Evolutionary conservation across 495 filamentous ascomycete species (phyloP).

Genomic region (Penicillium argentinense): DNA sequence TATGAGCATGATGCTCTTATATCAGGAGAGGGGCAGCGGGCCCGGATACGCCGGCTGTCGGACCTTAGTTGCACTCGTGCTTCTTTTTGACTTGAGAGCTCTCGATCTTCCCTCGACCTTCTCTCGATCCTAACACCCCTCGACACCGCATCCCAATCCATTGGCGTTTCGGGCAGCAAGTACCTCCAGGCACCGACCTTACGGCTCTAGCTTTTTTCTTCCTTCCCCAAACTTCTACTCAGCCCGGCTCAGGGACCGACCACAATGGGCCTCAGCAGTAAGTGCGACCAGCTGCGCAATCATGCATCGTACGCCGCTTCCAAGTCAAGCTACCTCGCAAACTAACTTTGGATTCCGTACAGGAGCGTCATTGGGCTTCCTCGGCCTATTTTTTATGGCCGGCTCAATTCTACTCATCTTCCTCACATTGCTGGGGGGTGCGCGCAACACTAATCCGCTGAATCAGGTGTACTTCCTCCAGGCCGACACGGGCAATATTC

Average conservation of each 20-base stretch:
- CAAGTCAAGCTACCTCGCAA: background rate
- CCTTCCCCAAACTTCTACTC: background rate
- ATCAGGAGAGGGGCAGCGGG: background rate
- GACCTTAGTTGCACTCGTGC: background rate
- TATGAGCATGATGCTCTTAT: conserved; percentile 3
- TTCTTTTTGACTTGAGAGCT: background rate
- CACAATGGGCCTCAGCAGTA: conserved; percentile 40
- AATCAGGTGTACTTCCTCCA: conserved; percentile 80
- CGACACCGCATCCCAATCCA: conserved; percentile 5
- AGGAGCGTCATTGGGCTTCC: conserved; percentile 53
- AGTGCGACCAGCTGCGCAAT: conserved; percentile 1
- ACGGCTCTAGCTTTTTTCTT: background rate
- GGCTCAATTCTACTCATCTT: conserved; percentile 74
- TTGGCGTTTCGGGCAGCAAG: conserved; percentile 9
- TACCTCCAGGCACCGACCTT: background rate
- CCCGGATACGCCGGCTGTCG: conserved; percentile 17
- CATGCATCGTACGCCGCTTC: too few species aligned
- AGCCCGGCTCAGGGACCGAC: background rate
- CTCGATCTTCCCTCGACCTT: background rate
- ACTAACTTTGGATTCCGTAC: conserved; percentile 4
- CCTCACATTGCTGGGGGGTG: conserved; percentile 75
- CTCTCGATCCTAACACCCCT: too few species aligned
- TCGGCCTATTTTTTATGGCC: conserved; percentile 74
- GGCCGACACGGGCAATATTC: conserved; percentile 68
- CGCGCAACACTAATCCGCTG: conserved; percentile 57